Base-by-base conservation (phyloP, 2,329 filamentous ascomycete species). In the Alternaria arbusti region DNA sequence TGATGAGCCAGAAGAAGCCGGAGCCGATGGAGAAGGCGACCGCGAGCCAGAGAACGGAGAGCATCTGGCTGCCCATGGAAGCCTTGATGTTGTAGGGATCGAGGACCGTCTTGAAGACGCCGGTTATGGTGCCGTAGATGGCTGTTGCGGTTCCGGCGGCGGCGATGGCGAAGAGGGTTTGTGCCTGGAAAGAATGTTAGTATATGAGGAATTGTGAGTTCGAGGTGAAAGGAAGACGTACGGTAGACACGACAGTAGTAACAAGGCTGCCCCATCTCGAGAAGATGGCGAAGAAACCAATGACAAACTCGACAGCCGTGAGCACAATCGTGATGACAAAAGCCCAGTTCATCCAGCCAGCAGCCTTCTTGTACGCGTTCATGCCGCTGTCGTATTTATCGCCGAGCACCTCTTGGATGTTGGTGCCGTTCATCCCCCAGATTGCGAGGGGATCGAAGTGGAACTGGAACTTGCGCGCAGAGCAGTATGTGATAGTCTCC, bases 1-100 rank as follows among this genome's bases (percentile, higher is more conserved):
- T 93, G 80, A 96, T 88, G 76, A 94, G 83, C 95, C 96, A 98
- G 90, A 98, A 97, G 77, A 97, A 82, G 68, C 88, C 88, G 8
- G 91, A 90, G 45, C 81, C 92, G 32, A 96, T 78, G 65, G 91
- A 90, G 77, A 96, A 94, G 26, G 88, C 91, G 43, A 90, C 90
- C 46, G 90, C 90, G 64, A 98, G 84, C 93, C 94, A 97, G 72
- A 91, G 88, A 20, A 89, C 82, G 36, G 86, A 86, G 58, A 96
- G 88, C 83, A 91, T 95, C 63, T 85, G 83, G 28, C 79, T 87
- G 82, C 94, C 91, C 78, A 96, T 82, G 54, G 78, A 81, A 54
- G 89, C 88, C 6, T 86, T 80, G 70, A 95, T 90, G 65, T 91
- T 89, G 80, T 96, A 97, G 54, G 86, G 82, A 72, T 91, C 87